Conservation (phyloP, 1,284 basidiomycete species). For the Microbotryum saponariae region DNA sequence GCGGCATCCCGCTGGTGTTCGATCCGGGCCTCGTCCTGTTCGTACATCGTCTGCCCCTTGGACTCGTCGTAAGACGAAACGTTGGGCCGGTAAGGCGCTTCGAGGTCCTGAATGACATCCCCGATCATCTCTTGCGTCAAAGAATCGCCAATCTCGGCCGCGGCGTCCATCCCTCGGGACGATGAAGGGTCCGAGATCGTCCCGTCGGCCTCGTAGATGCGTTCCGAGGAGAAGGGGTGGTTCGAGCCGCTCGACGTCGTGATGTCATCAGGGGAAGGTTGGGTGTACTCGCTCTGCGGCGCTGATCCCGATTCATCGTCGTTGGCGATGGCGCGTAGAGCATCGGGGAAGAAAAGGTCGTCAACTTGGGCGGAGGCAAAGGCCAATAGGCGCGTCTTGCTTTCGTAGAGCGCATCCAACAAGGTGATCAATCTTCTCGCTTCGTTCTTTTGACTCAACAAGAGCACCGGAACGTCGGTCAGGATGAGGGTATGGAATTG, state of each 20-base stretch:
- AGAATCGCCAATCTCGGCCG: slow-evolving; percentile 31
- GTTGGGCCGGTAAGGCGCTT: slow-evolving; percentile 37
- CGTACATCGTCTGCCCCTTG: slow-evolving; percentile 10
- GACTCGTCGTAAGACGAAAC: slow-evolving; percentile 30
- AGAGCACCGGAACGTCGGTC: slow-evolving; percentile 54
- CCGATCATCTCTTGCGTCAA: slow-evolving; percentile 34
- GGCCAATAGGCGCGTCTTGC: slow-evolving; percentile 33
- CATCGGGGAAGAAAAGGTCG: slow-evolving; percentile 40
- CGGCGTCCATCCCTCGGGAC: slow-evolving; percentile 21
- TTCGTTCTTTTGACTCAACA: slow-evolving; percentile 58
- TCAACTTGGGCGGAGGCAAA: slow-evolving; percentile 46
- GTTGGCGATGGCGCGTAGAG: slow-evolving; percentile 11
- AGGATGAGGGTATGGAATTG: slow-evolving; percentile 51
- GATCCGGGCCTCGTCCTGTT: slow-evolving; percentile 13
- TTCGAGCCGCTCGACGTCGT: neutral
- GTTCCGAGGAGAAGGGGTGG: neutral
- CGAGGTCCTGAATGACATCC: slow-evolving; percentile 35
- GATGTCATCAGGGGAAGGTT: slow-evolving; percentile 13
- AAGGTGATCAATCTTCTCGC: slow-evolving; percentile 63
- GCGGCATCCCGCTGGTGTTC: slow-evolving; percentile 2
- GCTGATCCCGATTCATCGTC: neutral
- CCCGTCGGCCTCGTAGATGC: neutral
- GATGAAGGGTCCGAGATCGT: slow-evolving; percentile 15
- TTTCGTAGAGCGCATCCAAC: slow-evolving; percentile 54
- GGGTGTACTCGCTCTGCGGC: neutral